Percentiles rank a stretch among this genome's conserved stretches.
phyloP scores from a whole-genome alignment of 1,284 basidiomycete genomes.

The Malassezia yamatoensis region DNA sequence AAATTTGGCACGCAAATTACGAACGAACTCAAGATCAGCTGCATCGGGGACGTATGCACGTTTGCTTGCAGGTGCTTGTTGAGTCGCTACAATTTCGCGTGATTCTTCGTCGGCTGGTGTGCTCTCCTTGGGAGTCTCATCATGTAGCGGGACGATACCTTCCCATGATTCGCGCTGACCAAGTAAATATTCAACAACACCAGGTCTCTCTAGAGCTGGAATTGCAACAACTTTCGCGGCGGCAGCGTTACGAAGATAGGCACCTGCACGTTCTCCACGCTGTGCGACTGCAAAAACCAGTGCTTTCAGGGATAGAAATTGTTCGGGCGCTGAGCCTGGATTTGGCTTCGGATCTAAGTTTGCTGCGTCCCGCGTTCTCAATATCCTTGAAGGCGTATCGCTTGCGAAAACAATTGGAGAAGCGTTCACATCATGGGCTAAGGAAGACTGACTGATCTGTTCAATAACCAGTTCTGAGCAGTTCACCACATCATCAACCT shows the following conservation, averaged over 20 bases:
- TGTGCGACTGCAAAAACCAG: slow-evolving; percentile 37
- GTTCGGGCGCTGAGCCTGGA: slow-evolving; percentile 21
- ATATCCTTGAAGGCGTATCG: slow-evolving; percentile 18
- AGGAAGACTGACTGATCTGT: not conserved
- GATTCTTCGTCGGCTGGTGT: not conserved
- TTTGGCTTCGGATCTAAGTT: slow-evolving; percentile 8
- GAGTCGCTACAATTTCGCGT: not conserved
- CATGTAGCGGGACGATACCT: slow-evolving; percentile 19
- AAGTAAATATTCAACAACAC: slow-evolving; percentile 35
- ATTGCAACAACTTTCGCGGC: slow-evolving; percentile 30
- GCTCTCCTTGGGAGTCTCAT: not conserved
- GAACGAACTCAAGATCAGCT: slow-evolving; percentile 41
- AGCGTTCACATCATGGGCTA: not conserved
- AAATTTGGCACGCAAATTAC: slow-evolving; percentile 26
- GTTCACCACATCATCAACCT: not conserved
- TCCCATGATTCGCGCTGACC: slow-evolving; percentile 34
- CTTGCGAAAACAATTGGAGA: slow-evolving; percentile 7
- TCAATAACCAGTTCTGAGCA: not conserved
- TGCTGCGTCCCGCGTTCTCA: slow-evolving; percentile 16
- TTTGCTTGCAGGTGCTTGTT: slow-evolving; percentile 16
- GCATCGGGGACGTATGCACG: slow-evolving; percentile 35
- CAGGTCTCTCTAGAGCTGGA: slow-evolving; percentile 31
- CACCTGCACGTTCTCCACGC: slow-evolving; percentile 32
- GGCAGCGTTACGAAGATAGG: slow-evolving; percentile 37
- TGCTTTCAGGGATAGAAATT: slow-evolving; percentile 33